Evolutionary conservation across 2,329 filamentous ascomycete genomes (phyloP), one percentile per base, ranked within the genome.

Genomic region (Byssochlamys sp.): DNA sequence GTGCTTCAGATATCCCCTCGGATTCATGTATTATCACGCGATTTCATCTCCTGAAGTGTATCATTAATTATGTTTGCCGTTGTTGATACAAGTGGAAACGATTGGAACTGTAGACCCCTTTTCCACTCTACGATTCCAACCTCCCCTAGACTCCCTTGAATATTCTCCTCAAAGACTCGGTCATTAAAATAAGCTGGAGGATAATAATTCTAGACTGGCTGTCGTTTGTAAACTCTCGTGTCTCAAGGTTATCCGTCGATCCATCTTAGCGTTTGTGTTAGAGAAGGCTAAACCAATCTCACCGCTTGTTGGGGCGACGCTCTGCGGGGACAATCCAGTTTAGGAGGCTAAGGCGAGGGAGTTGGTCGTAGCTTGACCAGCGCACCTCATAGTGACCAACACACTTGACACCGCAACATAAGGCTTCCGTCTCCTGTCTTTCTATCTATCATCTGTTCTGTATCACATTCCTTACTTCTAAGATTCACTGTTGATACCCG

Each of bases 331-430:
- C 35, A 25, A 35, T 29, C 48, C 28, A 29, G n/a, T 24, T 26
- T 53, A 53, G 19, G 39, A 24, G 14, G 19, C 14, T 45, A 45
- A 31, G 39, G 49, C 49, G 49, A 51, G 49, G 49, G 27, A 51
- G 49, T 26, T 51, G 24, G 52, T 24, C 27, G 29, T 35, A 35
- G 52, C 28, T 53, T 27, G 29, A 53, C 62, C 60, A 63, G 67
- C 69, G 64, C 63, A 66, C 65, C 65, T 66, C 64, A 65, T 62
- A 65, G 64, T 59, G 64, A 61, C 64, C 62, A 63, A 61, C 62
- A 67, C 66, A 52, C 50, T 31, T 27, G 26, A 25, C 52, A 29
- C 14, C 29, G 52, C 57, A 54, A 53, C 58, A 53, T 50, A 35
- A 59, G 52, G 28, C 55, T 59, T 58, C 58, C 60, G 58, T 60